Percentiles rank a stretch among this genome's conserved stretches.
These are phyloP conservation scores for Pichia sp. DNA, from an alignment of 1,139 yeast genomes.

Conservation along the genomic window DNA sequence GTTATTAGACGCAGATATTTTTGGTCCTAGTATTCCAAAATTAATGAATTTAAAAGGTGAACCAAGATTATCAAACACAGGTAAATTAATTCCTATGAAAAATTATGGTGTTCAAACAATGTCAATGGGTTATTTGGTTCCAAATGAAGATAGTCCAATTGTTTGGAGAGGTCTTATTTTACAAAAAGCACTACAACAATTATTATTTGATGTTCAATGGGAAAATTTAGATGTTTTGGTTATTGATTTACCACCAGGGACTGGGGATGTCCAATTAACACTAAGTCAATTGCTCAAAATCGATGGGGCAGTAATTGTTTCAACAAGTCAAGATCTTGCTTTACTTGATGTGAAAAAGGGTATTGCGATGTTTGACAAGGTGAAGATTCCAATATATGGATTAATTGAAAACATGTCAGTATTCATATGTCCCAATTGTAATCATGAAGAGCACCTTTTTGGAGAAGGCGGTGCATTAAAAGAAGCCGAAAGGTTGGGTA, in stretches of 20 bases:
- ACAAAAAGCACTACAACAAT: slow-evolving; percentile 79
- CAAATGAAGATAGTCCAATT: slow-evolving; percentile 59
- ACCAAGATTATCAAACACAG: slow-evolving; percentile 50
- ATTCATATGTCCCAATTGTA: slow-evolving; percentile 68
- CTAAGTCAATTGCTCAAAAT: slow-evolving; percentile 71
- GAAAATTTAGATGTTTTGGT: slow-evolving; percentile 62
- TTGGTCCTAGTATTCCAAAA: slow-evolving; percentile 72
- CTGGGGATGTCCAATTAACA: slow-evolving; percentile 83
- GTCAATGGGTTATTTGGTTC: slow-evolving; percentile 83
- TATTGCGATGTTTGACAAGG: slow-evolving; percentile 68
- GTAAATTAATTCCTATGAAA: slow-evolving; percentile 59
- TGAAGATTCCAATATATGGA: slow-evolving; percentile 68
- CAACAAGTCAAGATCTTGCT: slow-evolving; percentile 86
- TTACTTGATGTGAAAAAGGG: slow-evolving; percentile 78
- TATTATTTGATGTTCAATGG: slow-evolving; percentile 80
- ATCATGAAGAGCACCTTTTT: slow-evolving; percentile 68
- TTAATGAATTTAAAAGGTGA: slow-evolving; percentile 59
- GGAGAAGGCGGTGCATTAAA: slow-evolving; percentile 59
- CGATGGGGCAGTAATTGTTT: slow-evolving; percentile 75
- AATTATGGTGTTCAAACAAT: slow-evolving; percentile 77
- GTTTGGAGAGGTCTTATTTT: slow-evolving; percentile 89
- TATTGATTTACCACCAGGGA: slow-evolving; percentile 88
- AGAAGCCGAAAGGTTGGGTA: slow-evolving; percentile 47
- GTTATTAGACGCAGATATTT: slow-evolving; percentile 70
- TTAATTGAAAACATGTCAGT: slow-evolving; percentile 81